These are phyloP conservation scores for Lentithecium fluviatile DNA, from an alignment of 495 filamentous ascomycete genomes.

Conservation along the genomic window DNA sequence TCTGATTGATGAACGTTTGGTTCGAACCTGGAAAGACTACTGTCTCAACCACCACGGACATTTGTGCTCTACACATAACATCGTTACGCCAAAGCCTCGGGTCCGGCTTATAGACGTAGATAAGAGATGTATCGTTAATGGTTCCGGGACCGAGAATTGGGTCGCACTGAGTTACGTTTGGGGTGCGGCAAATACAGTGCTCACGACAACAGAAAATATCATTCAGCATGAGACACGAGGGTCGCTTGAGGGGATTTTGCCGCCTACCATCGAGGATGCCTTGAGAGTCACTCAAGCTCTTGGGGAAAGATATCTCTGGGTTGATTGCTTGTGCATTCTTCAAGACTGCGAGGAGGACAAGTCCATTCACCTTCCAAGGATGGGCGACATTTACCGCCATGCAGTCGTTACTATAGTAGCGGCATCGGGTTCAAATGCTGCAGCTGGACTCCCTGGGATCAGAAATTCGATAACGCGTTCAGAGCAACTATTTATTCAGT, in stretches of 20 bases:
- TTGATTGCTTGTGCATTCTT: not conserved
- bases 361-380: not conserved
- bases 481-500: not conserved
- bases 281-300: not conserved
- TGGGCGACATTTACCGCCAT: not conserved
- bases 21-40: not conserved
- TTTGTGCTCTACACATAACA: not conserved
- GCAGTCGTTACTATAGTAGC: not conserved
- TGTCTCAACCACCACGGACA: not conserved
- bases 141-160: not conserved
- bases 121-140: not conserved
- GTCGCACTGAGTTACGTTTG: not conserved
- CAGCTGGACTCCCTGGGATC: not conserved
- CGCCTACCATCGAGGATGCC: not conserved
- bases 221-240: not conserved
- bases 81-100: not conserved
- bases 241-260: not conserved
- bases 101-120: not conserved
- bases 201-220: not conserved
- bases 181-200: not conserved
- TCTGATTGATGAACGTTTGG: not conserved
- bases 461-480: not conserved
- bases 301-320: not conserved
- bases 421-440: not conserved
- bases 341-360: not conserved